A percentile compares a stretch with the other conserved stretches of the same genome.
phyloP scores from a whole-genome alignment of 148 eudicot genomes.

The Rhododendron vialii region DNA sequence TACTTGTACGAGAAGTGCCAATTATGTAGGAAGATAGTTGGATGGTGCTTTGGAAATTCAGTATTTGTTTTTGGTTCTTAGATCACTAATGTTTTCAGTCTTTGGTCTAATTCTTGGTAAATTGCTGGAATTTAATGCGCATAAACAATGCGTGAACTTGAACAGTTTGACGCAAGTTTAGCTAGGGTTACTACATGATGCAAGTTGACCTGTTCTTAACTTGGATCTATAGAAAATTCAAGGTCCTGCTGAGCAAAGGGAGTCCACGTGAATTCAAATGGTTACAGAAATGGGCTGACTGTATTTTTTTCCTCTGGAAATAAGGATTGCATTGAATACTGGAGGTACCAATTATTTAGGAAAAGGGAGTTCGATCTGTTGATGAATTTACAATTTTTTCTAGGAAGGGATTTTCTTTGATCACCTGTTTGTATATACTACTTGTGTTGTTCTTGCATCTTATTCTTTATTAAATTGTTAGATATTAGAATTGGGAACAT shows the following conservation, averaged over 20 bases:
- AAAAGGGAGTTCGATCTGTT: not conserved
- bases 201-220: not conserved
- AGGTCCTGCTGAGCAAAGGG: not conserved
- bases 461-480: not conserved
- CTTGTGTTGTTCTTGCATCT: not conserved
- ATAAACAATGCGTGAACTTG: not conserved
- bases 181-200: not conserved
- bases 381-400: not conserved
- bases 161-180: not conserved
- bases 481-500: not conserved
- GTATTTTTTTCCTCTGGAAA: not conserved
- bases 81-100: not conserved
- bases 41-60: not conserved
- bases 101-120: not conserved
- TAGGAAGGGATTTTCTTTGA: not conserved
- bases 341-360: not conserved
- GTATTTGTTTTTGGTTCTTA: not conserved
- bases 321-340: not conserved
- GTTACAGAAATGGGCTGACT: not conserved
- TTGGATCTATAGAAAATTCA: not conserved
- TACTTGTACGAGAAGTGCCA: not conserved
- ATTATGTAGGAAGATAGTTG: not conserved
- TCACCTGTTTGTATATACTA: not conserved
- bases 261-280: not conserved
- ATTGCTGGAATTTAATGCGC: not conserved